Base-by-base conservation (phyloP, 768 basidiomycete genomes). In the Tricholoma furcatifolium region DNA sequence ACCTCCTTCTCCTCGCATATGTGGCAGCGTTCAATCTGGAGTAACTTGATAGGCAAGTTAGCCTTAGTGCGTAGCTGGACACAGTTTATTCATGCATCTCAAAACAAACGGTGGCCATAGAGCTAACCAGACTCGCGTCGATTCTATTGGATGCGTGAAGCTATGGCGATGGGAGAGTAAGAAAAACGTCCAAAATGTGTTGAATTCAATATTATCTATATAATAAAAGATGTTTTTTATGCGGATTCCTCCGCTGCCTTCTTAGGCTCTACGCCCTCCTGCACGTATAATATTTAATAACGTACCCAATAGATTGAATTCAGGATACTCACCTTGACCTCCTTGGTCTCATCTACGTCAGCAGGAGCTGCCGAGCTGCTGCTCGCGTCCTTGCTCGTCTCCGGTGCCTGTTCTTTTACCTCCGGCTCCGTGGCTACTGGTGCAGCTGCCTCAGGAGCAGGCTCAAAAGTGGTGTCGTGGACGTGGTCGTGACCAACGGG, bases 231-330 rank as follows among this genome's bases (percentile, higher is more conserved):
- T 45, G n/a, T 21, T 46, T 46, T 36, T 49, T 34, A 51, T 23
- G 53, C 55, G 1, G 55, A 51, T 51, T 44, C 55, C 15, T 20
- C 27, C 42, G 55, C 52, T 40, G 54, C 56, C 46, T 63, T 56
- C 46, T 69, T 67, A n/a, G 66, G 65, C 17, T 58, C 49, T 32
- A 60, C 47, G 24, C 56, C 62, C 47, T 63, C 56, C 67, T 68
- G 39, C 23, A 47, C 47, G 31, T 27, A 6, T 4, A 39, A 24
- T 8, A 20, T 9, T 14, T 21, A 3, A 50, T 44, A 43, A 42
- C 11, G 8, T 27, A 18, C 31, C 12, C 7, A 11, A 1, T 8
- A 45, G 3, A 4, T 17, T 30, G n/a, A 30, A 52, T 20, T 6
- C 12, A 54, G 48, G 39, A 15, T 17, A 60, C 67, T 48, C 52